Conservation (phyloP, 345 rosid genomes). For the Clausena lansium region DNA sequence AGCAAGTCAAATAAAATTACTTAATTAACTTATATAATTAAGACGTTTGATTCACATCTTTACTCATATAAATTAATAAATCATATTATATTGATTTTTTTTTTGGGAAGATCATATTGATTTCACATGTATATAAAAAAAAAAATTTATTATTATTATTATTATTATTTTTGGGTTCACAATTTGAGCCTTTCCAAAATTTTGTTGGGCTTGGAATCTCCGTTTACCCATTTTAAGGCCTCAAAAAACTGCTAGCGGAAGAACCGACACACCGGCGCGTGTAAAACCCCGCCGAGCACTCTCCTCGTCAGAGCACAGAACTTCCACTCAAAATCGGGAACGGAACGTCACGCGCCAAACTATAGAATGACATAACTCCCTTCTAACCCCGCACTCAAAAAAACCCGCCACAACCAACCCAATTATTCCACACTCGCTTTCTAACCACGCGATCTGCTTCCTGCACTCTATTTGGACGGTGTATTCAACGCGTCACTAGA, state of each 20-base stretch:
- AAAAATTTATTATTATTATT: not conserved
- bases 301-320: too few relatives aligned
- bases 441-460: not conserved
- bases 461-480: not conserved
- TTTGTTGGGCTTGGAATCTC: not conserved
- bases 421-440: not conserved
- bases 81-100: too few relatives aligned
- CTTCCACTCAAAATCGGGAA: not conserved
- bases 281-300: not conserved
- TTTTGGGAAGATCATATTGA: too few relatives aligned
- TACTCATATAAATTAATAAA: too few relatives aligned
- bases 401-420: conserved; percentile 2
- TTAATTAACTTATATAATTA: too few relatives aligned
- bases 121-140: not conserved
- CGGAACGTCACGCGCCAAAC: not conserved
- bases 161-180: not conserved
- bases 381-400: not conserved
- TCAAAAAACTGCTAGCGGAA: not conserved
- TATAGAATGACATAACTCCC: not conserved
- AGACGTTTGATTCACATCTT: too few relatives aligned
- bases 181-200: not conserved
- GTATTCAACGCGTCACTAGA: not conserved
- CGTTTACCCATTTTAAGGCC: not conserved
- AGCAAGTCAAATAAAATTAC: too few relatives aligned
- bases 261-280: conserved; percentile 16